These are phyloP conservation scores for Thelonectria olida DNA, from an alignment of 2,329 filamentous ascomycete species.

Conservation along the genomic window DNA sequence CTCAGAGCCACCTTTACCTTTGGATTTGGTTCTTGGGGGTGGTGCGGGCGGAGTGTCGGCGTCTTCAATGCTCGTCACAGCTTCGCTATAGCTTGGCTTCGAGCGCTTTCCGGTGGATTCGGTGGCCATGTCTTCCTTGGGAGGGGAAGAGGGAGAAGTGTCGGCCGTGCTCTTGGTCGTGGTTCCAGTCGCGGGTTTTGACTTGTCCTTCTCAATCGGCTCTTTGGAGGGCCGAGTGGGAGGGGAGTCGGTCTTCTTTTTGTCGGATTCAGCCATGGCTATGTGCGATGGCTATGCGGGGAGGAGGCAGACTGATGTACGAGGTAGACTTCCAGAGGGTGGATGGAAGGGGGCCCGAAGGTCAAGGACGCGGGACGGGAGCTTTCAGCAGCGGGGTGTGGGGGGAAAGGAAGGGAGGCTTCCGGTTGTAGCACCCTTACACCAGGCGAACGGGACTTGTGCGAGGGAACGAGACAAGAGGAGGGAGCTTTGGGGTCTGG, in stretches of 20 bases:
- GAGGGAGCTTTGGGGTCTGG: background rate
- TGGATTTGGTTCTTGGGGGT: slow-evolving; percentile 13
- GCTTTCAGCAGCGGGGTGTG: background rate
- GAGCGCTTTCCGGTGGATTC: slow-evolving; percentile 29
- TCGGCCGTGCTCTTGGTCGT: background rate
- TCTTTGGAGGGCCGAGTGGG: slow-evolving; percentile 30
- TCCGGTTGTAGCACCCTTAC: background rate
- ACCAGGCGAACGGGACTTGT: background rate
- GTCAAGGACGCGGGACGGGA: background rate
- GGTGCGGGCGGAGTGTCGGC: slow-evolving; percentile 7
- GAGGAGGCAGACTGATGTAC: background rate
- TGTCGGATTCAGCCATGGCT: slow-evolving; percentile 22
- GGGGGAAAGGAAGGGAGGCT: background rate
- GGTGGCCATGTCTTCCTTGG: slow-evolving; percentile 23
- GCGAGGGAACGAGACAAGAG: background rate
- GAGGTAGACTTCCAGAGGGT: background rate
- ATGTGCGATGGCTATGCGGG: background rate
- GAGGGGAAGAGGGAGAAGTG: background rate
- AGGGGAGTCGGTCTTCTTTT: slow-evolving; percentile 14
- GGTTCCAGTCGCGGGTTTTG: background rate
- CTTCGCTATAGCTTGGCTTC: slow-evolving; percentile 24
- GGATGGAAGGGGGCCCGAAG: background rate
- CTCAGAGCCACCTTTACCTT: slow-evolving; percentile 7
- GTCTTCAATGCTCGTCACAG: slow-evolving; percentile 20
- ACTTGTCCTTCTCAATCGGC: slow-evolving; percentile 4